Conservation (phyloP, 2,329 filamentous ascomycete species). For the Leptodontidium sp. region DNA sequence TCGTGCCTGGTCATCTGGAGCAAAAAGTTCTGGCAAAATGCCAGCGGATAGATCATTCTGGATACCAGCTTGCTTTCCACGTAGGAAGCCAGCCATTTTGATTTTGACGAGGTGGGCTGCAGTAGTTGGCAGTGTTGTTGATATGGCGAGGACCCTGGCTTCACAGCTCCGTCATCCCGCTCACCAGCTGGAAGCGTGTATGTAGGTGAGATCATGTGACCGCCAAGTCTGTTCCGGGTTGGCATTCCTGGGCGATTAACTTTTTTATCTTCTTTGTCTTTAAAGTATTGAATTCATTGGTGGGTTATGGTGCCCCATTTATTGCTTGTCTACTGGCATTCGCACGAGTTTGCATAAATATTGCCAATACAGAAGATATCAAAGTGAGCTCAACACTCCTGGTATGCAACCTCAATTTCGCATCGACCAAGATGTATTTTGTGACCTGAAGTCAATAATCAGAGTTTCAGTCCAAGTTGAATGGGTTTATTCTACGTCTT, state of each 20-base stretch:
- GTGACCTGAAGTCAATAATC: too few species aligned
- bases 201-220: constrained; percentile 15
- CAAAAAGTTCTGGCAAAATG: constrained; percentile 79
- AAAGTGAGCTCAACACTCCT: too few species aligned
- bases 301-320: neutral
- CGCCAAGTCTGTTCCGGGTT: neutral
- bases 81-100: constrained; percentile 83
- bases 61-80: constrained; percentile 93
- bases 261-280: neutral
- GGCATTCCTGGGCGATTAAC: neutral
- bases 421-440: too few species aligned
- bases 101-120: neutral
- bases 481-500: too few species aligned
- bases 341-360: too few species aligned
- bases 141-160: neutral
- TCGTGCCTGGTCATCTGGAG: constrained; percentile 82
- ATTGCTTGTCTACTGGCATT: too few species aligned
- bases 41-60: constrained; percentile 88
- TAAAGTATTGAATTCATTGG: neutral
- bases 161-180: constrained; percentile 16
- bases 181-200: neutral
- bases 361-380: too few species aligned
- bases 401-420: too few species aligned
- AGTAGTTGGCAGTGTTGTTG: constrained; percentile 12
- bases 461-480: too few species aligned